Evolutionary conservation across 2,329 filamentous ascomycete species (phyloP).

Genomic region (Knufia fluminis): DNA sequence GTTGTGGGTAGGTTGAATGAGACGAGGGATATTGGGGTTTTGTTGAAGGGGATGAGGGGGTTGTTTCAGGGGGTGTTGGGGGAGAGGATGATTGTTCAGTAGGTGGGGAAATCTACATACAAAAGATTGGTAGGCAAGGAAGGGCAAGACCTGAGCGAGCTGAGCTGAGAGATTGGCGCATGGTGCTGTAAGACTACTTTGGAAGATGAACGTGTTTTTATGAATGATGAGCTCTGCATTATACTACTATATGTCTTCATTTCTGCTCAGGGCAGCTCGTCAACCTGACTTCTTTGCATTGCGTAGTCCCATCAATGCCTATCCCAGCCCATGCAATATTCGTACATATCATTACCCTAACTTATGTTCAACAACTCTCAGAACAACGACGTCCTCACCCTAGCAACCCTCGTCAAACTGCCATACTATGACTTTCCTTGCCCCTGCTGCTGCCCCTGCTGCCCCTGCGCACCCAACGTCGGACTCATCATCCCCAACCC

Average conservation of each 20-base stretch:
- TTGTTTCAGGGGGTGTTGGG: conserved; percentile 47
- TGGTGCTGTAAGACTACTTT: too few relatives aligned
- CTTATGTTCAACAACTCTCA: too few relatives aligned
- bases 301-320: too few relatives aligned
- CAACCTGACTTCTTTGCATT: too few relatives aligned
- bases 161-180: too few relatives aligned
- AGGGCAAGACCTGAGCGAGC: background rate
- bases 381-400: background rate
- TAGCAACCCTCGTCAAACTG: background rate
- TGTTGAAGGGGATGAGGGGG: conserved; percentile 55
- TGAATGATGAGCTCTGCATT: too few relatives aligned
- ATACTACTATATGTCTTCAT: too few relatives aligned
- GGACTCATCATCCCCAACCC: background rate
- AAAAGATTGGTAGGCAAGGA: background rate
- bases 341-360: background rate
- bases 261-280: too few relatives aligned
- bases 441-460: background rate
- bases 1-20: conserved; percentile 51
- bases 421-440: conserved; percentile 3
- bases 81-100: conserved; percentile 4
- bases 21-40: conserved; percentile 49
- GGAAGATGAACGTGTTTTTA: too few relatives aligned
- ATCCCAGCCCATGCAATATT: background rate
- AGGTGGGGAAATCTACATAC: too few relatives aligned
- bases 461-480: background rate